phyloP scores from a whole-genome alignment of 192 early-diverging fungal species.

The Gonapodya prolifera region DNA sequence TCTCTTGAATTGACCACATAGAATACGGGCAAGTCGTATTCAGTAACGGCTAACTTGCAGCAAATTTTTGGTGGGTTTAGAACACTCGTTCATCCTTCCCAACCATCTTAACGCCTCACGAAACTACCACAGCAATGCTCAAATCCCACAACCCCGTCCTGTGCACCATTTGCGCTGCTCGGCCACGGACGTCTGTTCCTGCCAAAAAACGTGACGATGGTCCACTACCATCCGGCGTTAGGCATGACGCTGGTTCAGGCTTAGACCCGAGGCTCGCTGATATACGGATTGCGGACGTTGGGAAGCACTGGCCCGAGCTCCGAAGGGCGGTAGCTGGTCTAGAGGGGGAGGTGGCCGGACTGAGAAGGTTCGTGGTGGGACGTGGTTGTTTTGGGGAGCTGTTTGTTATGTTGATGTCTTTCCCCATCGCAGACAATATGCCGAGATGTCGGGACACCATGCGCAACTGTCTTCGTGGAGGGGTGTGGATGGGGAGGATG shows the following conservation, averaged over 20 bases:
- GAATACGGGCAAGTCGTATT: constrained; percentile 38
- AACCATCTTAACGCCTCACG: not conserved
- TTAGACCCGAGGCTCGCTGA: not conserved
- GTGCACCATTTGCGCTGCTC: constrained; percentile 29
- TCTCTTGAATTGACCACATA: constrained; percentile 9
- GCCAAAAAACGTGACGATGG: not conserved
- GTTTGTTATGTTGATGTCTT: too few relatives aligned
- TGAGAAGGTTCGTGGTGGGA: not conserved
- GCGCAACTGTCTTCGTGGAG: not conserved
- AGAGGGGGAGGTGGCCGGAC: not conserved
- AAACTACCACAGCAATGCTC: constrained; percentile 17
- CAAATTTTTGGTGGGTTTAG: constrained; percentile 22
- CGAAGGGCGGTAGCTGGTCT: not conserved
- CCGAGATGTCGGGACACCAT: not conserved
- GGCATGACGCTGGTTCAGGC: not conserved
- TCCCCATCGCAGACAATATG: not conserved
- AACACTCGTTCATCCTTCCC: not conserved
- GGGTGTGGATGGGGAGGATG: not conserved
- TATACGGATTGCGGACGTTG: not conserved
- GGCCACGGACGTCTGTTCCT: not conserved
- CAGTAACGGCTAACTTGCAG: constrained; percentile 47
- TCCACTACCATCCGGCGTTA: not conserved
- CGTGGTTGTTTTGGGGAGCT: too few relatives aligned
- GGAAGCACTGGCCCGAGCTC: not conserved
- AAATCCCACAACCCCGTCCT: constrained; percentile 40